phyloP scores from a whole-genome alignment of 176 grass and related monocot genomes.

The Rhynchospora tenuis region DNA sequence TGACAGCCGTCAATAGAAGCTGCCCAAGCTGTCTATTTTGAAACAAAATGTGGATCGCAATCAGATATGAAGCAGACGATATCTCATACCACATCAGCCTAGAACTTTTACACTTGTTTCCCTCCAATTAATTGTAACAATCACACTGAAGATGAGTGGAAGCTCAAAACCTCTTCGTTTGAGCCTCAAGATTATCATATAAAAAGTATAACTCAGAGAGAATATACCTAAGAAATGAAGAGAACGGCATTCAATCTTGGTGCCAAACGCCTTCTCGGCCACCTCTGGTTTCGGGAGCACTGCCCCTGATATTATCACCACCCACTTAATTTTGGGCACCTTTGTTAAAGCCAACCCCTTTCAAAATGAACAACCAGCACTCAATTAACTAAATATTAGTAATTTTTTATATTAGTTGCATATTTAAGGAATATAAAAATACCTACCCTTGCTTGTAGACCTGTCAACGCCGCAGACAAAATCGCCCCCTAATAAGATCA shows the following conservation, averaged over 20 bases:
- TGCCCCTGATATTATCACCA: conserved; percentile 73
- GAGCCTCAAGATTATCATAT: not conserved
- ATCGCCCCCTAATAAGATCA: conserved; percentile 50
- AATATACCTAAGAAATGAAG: conserved; percentile 79
- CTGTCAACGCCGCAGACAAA: conserved; percentile 55
- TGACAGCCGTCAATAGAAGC: not conserved
- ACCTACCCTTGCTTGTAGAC: conserved; percentile 61
- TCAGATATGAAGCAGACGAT: not conserved
- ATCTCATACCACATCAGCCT: not conserved
- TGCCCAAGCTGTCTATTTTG: not conserved
- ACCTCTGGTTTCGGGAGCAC: conserved; percentile 37
- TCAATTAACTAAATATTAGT: not conserved
- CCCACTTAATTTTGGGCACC: conserved; percentile 63
- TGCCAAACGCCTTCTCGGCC: conserved; percentile 54
- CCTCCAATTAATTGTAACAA: not conserved
- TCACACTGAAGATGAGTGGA: not conserved
- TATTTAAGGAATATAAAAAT: not conserved
- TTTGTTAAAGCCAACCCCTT: conserved; percentile 76
- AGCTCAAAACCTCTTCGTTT: not conserved
- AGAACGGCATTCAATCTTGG: conserved; percentile 49
- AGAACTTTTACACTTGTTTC: not conserved
- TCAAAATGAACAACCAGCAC: not conserved
- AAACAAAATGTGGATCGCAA: not conserved
- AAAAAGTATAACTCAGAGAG: not conserved
- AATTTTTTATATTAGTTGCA: not conserved